These are phyloP conservation scores for Venturia nashicola DNA, from an alignment of 2,329 filamentous ascomycete species.

Conservation along the genomic window DNA sequence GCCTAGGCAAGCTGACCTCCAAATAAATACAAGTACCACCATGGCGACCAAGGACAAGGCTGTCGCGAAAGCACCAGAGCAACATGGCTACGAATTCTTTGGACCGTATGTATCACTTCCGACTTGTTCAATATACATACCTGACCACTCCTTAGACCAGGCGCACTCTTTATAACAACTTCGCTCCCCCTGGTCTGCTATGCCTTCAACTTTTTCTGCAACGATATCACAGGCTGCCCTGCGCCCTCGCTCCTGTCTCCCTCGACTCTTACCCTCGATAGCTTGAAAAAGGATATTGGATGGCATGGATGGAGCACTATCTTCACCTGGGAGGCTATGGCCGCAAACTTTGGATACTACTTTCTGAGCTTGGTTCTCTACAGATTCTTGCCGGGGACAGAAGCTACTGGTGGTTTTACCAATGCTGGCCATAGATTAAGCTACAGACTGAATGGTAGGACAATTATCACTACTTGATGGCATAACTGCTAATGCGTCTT, in stretches of 20 bases:
- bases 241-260: slow-evolving; percentile 68
- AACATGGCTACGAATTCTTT: slow-evolving; percentile 28
- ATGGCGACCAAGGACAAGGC: slow-evolving; percentile 2
- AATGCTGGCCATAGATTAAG: slow-evolving; percentile 59
- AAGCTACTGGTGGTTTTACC: slow-evolving; percentile 59
- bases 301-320: slow-evolving; percentile 70
- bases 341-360: slow-evolving; percentile 69
- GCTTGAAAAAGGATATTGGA: slow-evolving; percentile 67
- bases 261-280: slow-evolving; percentile 55
- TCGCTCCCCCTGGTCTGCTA: slow-evolving; percentile 71
- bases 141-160: slow-evolving; percentile 41
- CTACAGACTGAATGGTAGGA: slow-evolving; percentile 57
- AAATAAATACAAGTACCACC: background rate
- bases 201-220: slow-evolving; percentile 73
- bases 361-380: slow-evolving; percentile 63
- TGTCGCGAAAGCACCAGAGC: slow-evolving; percentile 10
- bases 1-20: too few relatives aligned
- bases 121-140: background rate
- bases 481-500: slow-evolving; percentile 9
- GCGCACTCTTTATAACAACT: slow-evolving; percentile 66
- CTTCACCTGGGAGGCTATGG: slow-evolving; percentile 54
- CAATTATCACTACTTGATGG: background rate
- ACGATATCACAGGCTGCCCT: slow-evolving; percentile 85
- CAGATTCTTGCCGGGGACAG: slow-evolving; percentile 60
- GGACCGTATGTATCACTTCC: slow-evolving; percentile 22